These are phyloP conservation scores for Strobilomyces dryophilus DNA, from an alignment of 768 basidiomycete genomes.

Conservation along the genomic window DNA sequence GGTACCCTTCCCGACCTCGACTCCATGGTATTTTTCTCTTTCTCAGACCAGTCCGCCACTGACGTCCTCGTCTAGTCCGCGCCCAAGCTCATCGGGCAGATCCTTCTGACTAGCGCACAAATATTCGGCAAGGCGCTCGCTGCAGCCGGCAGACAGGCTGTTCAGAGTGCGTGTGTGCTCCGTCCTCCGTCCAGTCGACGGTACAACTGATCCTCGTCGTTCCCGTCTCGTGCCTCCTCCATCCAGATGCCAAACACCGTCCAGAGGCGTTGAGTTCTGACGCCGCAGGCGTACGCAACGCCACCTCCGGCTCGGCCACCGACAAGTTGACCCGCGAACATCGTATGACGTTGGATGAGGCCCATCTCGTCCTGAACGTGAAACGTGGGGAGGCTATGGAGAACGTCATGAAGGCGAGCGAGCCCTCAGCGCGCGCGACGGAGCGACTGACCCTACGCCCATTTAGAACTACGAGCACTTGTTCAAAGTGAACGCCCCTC, in stretches of 20 bases:
- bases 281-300: constrained; percentile 68
- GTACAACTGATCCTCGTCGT: background rate
- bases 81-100: constrained; percentile 77
- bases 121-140: constrained; percentile 89
- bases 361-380: constrained; percentile 84
- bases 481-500: constrained; percentile 83
- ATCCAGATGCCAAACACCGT: constrained; percentile 74
- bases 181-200: background rate
- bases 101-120: constrained; percentile 68
- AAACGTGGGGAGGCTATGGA: constrained; percentile 72
- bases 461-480: constrained; percentile 86
- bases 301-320: constrained; percentile 68
- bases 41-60: background rate
- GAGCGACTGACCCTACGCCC: constrained; percentile 1
- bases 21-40: constrained; percentile 19
- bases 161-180: constrained; percentile 70
- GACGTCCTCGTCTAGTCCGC: constrained; percentile 51
- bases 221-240: background rate
- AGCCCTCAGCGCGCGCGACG: background rate
- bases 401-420: constrained; percentile 64
- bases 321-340: constrained; percentile 82
- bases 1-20: constrained; percentile 3
- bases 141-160: constrained; percentile 89
- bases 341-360: constrained; percentile 94
- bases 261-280: constrained; percentile 71